A percentile compares a stretch with the other conserved stretches of the same genome.
Evolutionary conservation across 2,329 filamentous ascomycete genomes (phyloP).

Genomic region (Didymosphaeria variabile): DNA sequence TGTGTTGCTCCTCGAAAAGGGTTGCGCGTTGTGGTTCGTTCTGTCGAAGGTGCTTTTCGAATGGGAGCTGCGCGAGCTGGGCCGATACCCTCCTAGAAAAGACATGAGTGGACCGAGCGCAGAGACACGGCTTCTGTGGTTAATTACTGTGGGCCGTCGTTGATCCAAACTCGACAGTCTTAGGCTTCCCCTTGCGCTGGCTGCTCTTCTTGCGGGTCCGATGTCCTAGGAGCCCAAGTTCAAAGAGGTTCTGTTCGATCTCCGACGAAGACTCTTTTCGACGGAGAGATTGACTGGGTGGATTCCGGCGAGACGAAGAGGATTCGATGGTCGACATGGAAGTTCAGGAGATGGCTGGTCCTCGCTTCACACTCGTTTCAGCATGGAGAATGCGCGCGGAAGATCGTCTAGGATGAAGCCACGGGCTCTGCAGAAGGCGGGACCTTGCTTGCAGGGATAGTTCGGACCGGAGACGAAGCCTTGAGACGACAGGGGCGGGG

Average conservation of each 20-base stretch:
- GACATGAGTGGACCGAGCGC: constrained; percentile 52
- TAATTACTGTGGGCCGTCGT: constrained; percentile 31
- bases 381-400: constrained; percentile 43
- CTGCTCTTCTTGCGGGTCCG: constrained; percentile 27
- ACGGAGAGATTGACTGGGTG: constrained; percentile 31
- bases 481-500: constrained; percentile 15
- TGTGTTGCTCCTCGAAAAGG: constrained; percentile 32
- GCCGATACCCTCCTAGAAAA: constrained; percentile 51
- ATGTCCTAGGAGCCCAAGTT: constrained; percentile 44
- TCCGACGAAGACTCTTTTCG: constrained; percentile 28
- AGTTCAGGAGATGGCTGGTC: constrained; percentile 39
- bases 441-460: constrained; percentile 19
- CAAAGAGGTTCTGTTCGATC: constrained; percentile 46
- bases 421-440: constrained; percentile 17
- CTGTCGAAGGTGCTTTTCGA: constrained; percentile 25
- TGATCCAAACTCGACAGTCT: constrained; percentile 47
- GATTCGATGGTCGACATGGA: constrained; percentile 47
- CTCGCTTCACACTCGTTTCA: constrained; percentile 53
- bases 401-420: constrained; percentile 31
- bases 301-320: constrained; percentile 44
- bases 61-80: constrained; percentile 47
- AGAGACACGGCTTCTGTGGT: constrained; percentile 46
- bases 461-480: constrained; percentile 23
- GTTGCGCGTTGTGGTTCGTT: constrained; percentile 20
- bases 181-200: constrained; percentile 35